Percentiles rank a stretch among this genome's conserved stretches.
phyloP scores from a whole-genome alignment of 179 eudicot species.

The Beta corolliflora region DNA sequence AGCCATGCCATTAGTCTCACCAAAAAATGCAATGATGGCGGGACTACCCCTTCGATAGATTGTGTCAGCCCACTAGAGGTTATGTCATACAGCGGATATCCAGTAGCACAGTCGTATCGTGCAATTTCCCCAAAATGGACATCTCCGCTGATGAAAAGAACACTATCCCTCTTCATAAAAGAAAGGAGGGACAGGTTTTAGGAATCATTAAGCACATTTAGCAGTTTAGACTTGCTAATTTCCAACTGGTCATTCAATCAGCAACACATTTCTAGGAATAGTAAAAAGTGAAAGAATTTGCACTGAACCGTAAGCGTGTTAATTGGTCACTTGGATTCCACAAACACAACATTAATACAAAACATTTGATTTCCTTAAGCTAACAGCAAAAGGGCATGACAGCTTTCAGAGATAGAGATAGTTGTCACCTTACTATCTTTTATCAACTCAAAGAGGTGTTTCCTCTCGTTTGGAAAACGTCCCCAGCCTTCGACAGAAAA shows the following conservation, averaged over 20 bases:
- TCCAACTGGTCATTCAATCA: background rate
- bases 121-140: conserved; percentile 78
- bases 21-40: conserved; percentile 45
- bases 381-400: background rate
- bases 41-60: conserved; percentile 63
- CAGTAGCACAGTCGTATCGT: conserved; percentile 57
- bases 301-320: background rate
- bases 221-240: background rate
- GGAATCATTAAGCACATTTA: conserved; percentile 6
- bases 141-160: conserved; percentile 76
- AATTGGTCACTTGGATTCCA: background rate
- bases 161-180: conserved; percentile 54
- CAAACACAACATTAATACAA: background rate
- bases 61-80: conserved; percentile 83
- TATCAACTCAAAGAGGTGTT: conserved; percentile 58
- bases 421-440: conserved; percentile 62
- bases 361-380: background rate
- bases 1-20: conserved; percentile 61
- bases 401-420: background rate
- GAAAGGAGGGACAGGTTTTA: conserved; percentile 7
- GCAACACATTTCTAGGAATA: background rate
- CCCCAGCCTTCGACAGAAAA: conserved; percentile 65
- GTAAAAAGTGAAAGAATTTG: background rate
- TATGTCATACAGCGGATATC: conserved; percentile 70
- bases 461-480: conserved; percentile 69